A percentile compares a stretch with the other conserved stretches of the same genome.
Evolutionary conservation across 345 rosid species (phyloP).

Genomic region (Citrus inodora): DNA sequence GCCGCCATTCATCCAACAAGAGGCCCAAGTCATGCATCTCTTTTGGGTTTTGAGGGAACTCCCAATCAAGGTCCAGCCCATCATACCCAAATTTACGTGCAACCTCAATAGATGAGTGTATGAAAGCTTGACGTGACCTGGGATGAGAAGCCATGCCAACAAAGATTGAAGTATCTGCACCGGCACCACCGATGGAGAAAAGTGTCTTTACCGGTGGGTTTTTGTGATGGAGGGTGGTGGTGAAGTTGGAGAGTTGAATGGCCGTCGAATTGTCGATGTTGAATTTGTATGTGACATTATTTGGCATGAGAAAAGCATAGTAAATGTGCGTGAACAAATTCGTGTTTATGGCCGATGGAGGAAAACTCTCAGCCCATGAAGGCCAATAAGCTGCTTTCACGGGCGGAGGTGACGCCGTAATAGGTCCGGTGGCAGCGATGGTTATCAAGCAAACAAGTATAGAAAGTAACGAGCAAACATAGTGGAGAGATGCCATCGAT

Average conservation of each 20-base stretch:
- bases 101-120: conserved; percentile 36
- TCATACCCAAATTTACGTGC: conserved; percentile 47
- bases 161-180: conserved; percentile 18
- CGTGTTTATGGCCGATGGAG: conserved; percentile 48
- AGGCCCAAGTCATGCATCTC: conserved; percentile 38
- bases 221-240: conserved; percentile 38
- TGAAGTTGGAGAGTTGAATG: conserved; percentile 31
- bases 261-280: conserved; percentile 20
- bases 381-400: conserved; percentile 56
- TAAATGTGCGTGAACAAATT: conserved; percentile 49
- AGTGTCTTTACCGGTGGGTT: conserved; percentile 43
- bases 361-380: conserved; percentile 32
- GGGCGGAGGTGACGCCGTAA: conserved; percentile 20
- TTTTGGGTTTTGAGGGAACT: conserved; percentile 33
- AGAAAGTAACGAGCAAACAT: background rate
- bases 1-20: conserved; percentile 42
- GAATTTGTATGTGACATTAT: conserved; percentile 30
- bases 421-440: background rate
- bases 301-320: conserved; percentile 57
- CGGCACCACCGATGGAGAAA: conserved; percentile 43
- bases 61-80: conserved; percentile 70
- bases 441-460: conserved; percentile 2
- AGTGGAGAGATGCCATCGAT: conserved; percentile 11
- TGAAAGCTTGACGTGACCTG: conserved; percentile 32
- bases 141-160: conserved; percentile 33